Percentiles rank a stretch among this genome's conserved stretches.
phyloP scores from a whole-genome alignment of 352 stramenopile species.

The Phytophthora cactorum region DNA sequence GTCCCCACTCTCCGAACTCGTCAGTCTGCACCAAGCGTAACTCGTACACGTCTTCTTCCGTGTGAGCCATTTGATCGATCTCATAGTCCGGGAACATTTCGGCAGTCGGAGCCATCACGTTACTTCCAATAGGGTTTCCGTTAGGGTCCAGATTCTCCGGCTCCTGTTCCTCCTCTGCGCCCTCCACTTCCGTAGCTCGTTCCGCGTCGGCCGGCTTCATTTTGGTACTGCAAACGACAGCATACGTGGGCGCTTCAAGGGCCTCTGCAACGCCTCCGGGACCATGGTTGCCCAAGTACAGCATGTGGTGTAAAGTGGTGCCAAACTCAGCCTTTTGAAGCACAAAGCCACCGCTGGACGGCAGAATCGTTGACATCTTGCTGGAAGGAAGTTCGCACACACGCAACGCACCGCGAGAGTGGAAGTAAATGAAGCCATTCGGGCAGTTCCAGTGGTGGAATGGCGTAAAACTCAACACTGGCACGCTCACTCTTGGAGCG shows the following conservation, averaged over 20 bases:
- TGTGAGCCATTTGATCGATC: slow-evolving; percentile 69
- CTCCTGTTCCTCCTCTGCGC: slow-evolving; percentile 59
- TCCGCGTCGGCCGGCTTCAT: slow-evolving; percentile 65
- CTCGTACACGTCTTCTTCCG: slow-evolving; percentile 86
- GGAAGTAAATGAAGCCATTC: slow-evolving; percentile 90
- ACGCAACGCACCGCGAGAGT: slow-evolving; percentile 76
- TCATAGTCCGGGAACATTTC: slow-evolving; percentile 81
- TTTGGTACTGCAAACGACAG: slow-evolving; percentile 73
- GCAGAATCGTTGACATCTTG: slow-evolving; percentile 73
- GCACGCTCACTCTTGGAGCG: slow-evolving; percentile 62
- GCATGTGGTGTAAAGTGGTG: slow-evolving; percentile 78
- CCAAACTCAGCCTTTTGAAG: slow-evolving; percentile 83
- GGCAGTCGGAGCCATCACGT: slow-evolving; percentile 79
- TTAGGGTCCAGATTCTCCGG: slow-evolving; percentile 50
- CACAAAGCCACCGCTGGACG: slow-evolving; percentile 76
- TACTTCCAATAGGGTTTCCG: slow-evolving; percentile 54
- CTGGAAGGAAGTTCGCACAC: slow-evolving; percentile 84
- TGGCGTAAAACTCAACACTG: slow-evolving; percentile 86
- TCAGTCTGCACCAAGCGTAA: slow-evolving; percentile 81
- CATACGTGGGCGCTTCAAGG: slow-evolving; percentile 79
- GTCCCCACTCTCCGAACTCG: slow-evolving; percentile 81
- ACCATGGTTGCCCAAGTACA: slow-evolving; percentile 79
- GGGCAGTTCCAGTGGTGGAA: slow-evolving; percentile 91
- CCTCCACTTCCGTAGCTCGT: slow-evolving; percentile 65
- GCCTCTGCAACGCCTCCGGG: slow-evolving; percentile 82